These are phyloP conservation scores for Aotearoamyces nothofagi DNA, from an alignment of 2,329 filamentous ascomycete species.

Conservation along the genomic window DNA sequence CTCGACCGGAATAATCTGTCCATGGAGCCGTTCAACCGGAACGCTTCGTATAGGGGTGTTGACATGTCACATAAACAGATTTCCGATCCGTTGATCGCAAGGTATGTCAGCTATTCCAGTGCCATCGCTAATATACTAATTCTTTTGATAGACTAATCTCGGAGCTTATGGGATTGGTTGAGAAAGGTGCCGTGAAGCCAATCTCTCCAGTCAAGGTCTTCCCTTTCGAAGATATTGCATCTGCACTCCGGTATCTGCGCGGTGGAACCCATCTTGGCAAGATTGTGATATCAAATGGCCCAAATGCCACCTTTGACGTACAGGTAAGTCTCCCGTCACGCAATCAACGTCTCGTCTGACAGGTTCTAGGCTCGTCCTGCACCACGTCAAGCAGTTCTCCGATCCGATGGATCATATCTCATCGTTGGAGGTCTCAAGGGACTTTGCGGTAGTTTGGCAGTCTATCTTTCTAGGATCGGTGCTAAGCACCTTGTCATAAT, in stretches of 20 bases:
- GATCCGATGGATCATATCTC: conserved; percentile 8
- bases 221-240: conserved; percentile 1
- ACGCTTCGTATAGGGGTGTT: conserved; percentile 3
- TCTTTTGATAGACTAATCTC: conserved; percentile 1
- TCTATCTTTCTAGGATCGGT: conserved; percentile 6
- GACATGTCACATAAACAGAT: conserved; percentile 2
- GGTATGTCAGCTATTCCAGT: conserved; percentile 1
- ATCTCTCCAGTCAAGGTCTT: conserved; percentile 6
- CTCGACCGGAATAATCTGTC: conserved; percentile 6
- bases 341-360: too few relatives aligned
- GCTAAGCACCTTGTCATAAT: conserved; percentile 8
- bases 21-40: conserved; percentile 9
- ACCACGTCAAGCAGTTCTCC: background rate
- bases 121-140: background rate
- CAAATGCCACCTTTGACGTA: background rate
- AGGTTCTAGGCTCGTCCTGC: too few relatives aligned
- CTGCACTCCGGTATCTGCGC: conserved; percentile 6
- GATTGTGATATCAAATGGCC: conserved; percentile 18
- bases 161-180: conserved; percentile 4
- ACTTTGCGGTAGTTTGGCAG: conserved; percentile 6
- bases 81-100: conserved; percentile 1
- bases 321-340: too few relatives aligned
- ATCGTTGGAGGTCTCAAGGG: conserved; percentile 12
- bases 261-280: conserved; percentile 6
- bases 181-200: conserved; percentile 6